Evolutionary conservation across 2,329 filamentous ascomycete genomes (phyloP).

Genomic region (Ophiocordyceps polyrhachis-furcata): DNA sequence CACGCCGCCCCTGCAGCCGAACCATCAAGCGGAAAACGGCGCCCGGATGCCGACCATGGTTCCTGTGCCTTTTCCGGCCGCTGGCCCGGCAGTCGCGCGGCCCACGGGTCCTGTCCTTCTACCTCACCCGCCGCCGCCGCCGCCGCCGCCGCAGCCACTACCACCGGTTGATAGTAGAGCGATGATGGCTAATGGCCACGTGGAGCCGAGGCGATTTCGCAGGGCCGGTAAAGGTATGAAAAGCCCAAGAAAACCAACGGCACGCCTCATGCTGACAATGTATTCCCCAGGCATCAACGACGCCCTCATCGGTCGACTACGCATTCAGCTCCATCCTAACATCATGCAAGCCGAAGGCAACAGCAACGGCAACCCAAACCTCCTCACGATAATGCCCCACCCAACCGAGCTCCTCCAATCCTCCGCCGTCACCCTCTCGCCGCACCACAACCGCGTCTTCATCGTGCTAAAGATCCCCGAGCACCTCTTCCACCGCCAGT

Average conservation of each 20-base stretch:
- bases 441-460: slow-evolving; percentile 50
- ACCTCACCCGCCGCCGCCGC: background rate
- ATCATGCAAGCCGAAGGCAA: slow-evolving; percentile 44
- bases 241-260: background rate
- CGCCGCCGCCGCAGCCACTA: background rate
- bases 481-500: slow-evolving; percentile 46
- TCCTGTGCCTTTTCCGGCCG: slow-evolving; percentile 5
- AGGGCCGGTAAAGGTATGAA: slow-evolving; percentile 22
- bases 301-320: slow-evolving; percentile 49
- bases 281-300: slow-evolving; percentile 27
- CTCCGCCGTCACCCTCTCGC: slow-evolving; percentile 50
- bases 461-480: slow-evolving; percentile 48
- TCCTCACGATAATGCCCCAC: slow-evolving; percentile 46
- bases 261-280: background rate
- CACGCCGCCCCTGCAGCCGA: slow-evolving; percentile 20
- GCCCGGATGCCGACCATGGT: slow-evolving; percentile 9
- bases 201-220: slow-evolving; percentile 20
- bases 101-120: background rate
- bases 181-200: slow-evolving; percentile 12
- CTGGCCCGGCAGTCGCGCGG: background rate
- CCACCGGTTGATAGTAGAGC: slow-evolving; percentile 6
- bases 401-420: slow-evolving; percentile 50
- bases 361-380: slow-evolving; percentile 5
- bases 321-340: slow-evolving; percentile 47
- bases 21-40: slow-evolving; percentile 18